Base-by-base conservation (phyloP, 1,139 yeast species). In the Blastobotrys indianensis region DNA sequence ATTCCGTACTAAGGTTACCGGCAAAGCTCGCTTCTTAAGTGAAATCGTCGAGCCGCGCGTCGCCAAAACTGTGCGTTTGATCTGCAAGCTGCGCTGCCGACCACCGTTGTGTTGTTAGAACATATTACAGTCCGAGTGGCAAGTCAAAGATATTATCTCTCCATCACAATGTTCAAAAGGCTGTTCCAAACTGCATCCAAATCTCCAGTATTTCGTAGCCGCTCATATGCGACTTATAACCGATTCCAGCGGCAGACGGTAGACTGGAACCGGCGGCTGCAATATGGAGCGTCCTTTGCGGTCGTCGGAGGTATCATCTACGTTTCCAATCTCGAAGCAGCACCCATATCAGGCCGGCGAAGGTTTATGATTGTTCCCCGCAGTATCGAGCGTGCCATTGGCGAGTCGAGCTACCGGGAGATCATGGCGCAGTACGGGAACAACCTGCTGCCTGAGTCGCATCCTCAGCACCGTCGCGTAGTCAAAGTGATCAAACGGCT, bases 341-440 rank as follows among this genome's bases (percentile, higher is more conserved):
- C 96, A 0, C 97, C 97, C 1, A 81, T 82, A 33, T 82, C 95
- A 1, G 79, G 80, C 25, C 71, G 98, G 44, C 67, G 66, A 31
- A 70, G 97, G 51, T 77, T 88, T 56, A 75, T 90, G 61, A 77
- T 90, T 75, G 72, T 86, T 1, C 83, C 92, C 2, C 75, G 75
- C 46, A 75, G 80, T 69, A 53, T 83, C 25, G 97, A 90, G 60
- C 58, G 66, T 32, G 69, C 63, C 52, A 67, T 86, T n/a, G 96
- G 96, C 1, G 79, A 79, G 39, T 72, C 73, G 51, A 76, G 85
- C 5, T 90, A 88, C 62, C 61, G 66, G 4, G 82, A 83, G 50
- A 74, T 86, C 4, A 54, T 84, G 59, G 48, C 53, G 4, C 60
- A 70, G 52, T 68, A 52, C 51, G 53, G 65, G 2, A 51, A 59